Base-by-base conservation (phyloP, 345 rosid species). In the Citrus maxima region DNA sequence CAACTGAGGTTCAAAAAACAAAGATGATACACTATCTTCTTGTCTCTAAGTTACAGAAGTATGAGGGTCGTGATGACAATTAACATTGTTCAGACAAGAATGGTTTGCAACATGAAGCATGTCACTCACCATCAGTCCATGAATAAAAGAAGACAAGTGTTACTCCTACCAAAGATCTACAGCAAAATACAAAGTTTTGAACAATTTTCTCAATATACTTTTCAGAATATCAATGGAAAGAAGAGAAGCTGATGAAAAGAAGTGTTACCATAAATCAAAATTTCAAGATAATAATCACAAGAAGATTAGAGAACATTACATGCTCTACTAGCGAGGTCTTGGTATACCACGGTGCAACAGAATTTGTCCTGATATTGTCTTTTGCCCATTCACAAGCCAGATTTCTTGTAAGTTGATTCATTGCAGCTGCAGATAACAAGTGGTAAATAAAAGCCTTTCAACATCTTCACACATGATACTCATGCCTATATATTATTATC, bases 311-410 rank as follows among this genome's bases (percentile, higher is more conserved):
- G 70, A 80, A 27, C 7, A 74, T 80, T 91, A 95, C 98, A 71
- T 76, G 64, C 81, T 93, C 88, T 37, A 91, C 98, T 10, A 93
- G 92, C 0, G 98, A 86, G 83, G 98, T 95, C 81, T 64, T 91
- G 85, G 64, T 95, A 73, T 88, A 95, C 98, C 98, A 93, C 2
- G 97, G 98, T 7, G 98, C 97, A 54, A 95, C 93, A 49, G 81
- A 66, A 77, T 95, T 95, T 46, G 87, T 86, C 83, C 98, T 90
- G 80, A 93, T 95, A 70, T 95, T 93, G 87, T 93, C 98, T 13
- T 83, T 85, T 21, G 98, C 97, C 98, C 98, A 91, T 72, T 93
- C 97, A 21, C 97, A 95, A 82, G 98, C 98, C 82, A 95, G 85
- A 80, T 87, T 89, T 76, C 82, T 93, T 40, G 98, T 82, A 58